phyloP scores from a whole-genome alignment of 306 rosid genomes.

The Parietaria judaica region DNA sequence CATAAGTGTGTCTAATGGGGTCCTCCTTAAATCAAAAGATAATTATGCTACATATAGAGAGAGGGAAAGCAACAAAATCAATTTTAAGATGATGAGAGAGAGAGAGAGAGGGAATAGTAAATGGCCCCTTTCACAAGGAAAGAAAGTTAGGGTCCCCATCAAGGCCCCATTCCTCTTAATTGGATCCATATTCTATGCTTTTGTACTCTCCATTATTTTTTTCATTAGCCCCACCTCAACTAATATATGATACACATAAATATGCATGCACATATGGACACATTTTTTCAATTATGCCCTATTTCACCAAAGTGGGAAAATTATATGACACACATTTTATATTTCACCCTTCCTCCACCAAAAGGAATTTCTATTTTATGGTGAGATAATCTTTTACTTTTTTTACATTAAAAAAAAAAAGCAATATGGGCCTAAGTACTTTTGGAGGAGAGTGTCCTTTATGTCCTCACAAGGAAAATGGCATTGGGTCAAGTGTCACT shows the following conservation, averaged over 20 bases:
- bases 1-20: constrained; percentile 31
- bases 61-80: constrained; percentile 45
- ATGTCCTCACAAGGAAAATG: constrained; percentile 12
- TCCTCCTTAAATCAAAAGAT: constrained; percentile 25
- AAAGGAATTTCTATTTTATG: constrained; percentile 7
- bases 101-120: constrained; percentile 31
- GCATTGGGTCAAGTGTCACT: constrained; percentile 41
- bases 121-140: constrained; percentile 65
- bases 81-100: constrained; percentile 45
- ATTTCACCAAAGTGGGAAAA: constrained; percentile 43
- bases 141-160: constrained; percentile 56
- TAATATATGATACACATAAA: constrained; percentile 35
- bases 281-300: constrained; percentile 7
- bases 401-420: constrained; percentile 14
- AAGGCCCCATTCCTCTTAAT: constrained; percentile 41
- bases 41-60: constrained; percentile 14
- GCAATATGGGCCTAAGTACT: constrained; percentile 29
- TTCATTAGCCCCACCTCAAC: constrained; percentile 33
- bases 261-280: neutral
- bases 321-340: constrained; percentile 35
- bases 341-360: constrained; percentile 24
- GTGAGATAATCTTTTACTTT: neutral
- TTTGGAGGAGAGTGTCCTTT: constrained; percentile 11
- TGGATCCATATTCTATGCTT: constrained; percentile 55
- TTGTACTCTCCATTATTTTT: constrained; percentile 36